Evolutionary conservation across 2,329 filamentous ascomycete species (phyloP).

Genomic region (Botrytis porri): DNA sequence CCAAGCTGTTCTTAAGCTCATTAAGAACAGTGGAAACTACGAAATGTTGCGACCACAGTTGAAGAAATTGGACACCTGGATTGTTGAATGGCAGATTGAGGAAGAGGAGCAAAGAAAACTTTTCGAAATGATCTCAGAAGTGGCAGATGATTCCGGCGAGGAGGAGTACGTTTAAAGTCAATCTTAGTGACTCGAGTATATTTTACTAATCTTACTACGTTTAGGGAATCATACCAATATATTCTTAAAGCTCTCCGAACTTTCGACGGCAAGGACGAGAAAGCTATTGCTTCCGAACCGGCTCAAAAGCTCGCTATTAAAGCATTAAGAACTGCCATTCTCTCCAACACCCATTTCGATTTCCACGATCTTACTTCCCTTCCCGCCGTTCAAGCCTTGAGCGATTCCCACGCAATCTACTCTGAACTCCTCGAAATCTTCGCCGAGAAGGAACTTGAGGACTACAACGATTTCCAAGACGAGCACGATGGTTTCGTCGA

Average conservation of each 20-base stretch:
- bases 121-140: conserved; percentile 77
- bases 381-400: conserved; percentile 80
- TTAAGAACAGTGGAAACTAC: conserved; percentile 72
- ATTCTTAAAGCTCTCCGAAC: conserved; percentile 60
- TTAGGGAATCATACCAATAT: conserved; percentile 62
- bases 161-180: conserved; percentile 56
- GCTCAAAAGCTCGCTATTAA: conserved; percentile 62
- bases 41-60: conserved; percentile 82
- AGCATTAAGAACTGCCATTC: conserved; percentile 65
- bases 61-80: conserved; percentile 77
- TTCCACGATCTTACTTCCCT: conserved; percentile 69
- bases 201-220: conserved; percentile 32
- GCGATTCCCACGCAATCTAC: conserved; percentile 78
- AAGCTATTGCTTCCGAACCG: conserved; percentile 56
- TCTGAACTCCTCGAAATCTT: conserved; percentile 95
- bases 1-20: conserved; percentile 79
- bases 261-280: conserved; percentile 54
- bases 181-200: not conserved
- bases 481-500: conserved; percentile 85
- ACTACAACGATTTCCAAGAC: conserved; percentile 93
- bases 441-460: conserved; percentile 87
- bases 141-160: conserved; percentile 75
- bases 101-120: conserved; percentile 81
- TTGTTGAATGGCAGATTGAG: conserved; percentile 77
- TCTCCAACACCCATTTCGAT: conserved; percentile 64